phyloP scores from a whole-genome alignment of 352 stramenopile genomes.

The Phytophthora multivora region DNA sequence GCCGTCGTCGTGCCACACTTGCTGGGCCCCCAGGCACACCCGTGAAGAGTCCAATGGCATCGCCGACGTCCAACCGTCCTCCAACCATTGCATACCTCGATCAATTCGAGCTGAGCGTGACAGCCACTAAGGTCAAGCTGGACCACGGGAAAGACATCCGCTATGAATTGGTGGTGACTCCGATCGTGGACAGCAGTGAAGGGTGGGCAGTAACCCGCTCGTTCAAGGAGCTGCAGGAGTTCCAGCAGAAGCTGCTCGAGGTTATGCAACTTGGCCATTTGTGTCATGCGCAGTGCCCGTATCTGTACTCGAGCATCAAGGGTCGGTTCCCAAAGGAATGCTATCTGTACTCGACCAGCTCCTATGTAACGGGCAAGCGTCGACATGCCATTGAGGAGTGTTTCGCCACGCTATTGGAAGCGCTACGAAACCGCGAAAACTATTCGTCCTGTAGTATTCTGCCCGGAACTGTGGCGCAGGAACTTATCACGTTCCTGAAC shows the following conservation, averaged over 20 bases:
- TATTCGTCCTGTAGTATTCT: slow-evolving; percentile 52
- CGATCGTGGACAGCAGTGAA: slow-evolving; percentile 34
- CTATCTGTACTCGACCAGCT: slow-evolving; percentile 50
- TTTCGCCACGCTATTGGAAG: slow-evolving; percentile 42
- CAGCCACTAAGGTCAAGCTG: slow-evolving; percentile 20
- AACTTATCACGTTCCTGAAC: slow-evolving; percentile 70
- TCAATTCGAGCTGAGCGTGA: slow-evolving; percentile 38
- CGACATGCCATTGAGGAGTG: slow-evolving; percentile 40
- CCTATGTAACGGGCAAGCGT: slow-evolving; percentile 38
- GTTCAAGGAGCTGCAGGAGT: slow-evolving; percentile 52
- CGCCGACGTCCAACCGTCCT: slow-evolving; percentile 21
- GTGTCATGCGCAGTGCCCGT: slow-evolving; percentile 55
- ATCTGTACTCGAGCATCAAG: slow-evolving; percentile 68
- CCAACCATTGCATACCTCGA: slow-evolving; percentile 35
- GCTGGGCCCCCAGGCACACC: slow-evolving; percentile 15
- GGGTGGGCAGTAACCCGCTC: slow-evolving; percentile 48
- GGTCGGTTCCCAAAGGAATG: slow-evolving; percentile 67
- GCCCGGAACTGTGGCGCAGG: slow-evolving; percentile 47
- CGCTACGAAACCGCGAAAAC: slow-evolving; percentile 46
- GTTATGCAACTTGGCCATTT: slow-evolving; percentile 61
- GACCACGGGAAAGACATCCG: slow-evolving; percentile 42
- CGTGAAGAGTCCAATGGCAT: slow-evolving; percentile 12
- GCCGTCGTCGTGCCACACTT: slow-evolving; percentile 20
- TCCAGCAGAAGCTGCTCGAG: slow-evolving; percentile 38
- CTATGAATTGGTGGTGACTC: slow-evolving; percentile 53